Percentiles rank a stretch among this genome's conserved stretches.
Conservation (phyloP, 176 grass and related monocot species). For the Musa troglodytarum region DNA sequence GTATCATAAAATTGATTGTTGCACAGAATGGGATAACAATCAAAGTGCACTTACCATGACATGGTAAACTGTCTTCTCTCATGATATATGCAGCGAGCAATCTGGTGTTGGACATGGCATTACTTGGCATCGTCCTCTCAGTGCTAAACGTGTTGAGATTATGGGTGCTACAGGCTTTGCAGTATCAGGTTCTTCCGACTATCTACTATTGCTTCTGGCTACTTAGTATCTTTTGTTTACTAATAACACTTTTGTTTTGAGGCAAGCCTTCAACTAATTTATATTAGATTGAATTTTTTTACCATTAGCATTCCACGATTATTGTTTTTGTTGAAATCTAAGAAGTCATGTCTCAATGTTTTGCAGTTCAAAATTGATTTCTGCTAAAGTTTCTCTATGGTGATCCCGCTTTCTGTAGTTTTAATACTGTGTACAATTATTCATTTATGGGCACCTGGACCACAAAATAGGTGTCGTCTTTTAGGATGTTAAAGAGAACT, state of each 20-base stretch:
- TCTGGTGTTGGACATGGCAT: constrained; percentile 84
- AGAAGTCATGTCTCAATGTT: not conserved
- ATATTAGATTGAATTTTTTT: too few relatives aligned
- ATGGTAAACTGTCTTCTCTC: not conserved
- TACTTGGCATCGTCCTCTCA: constrained; percentile 55
- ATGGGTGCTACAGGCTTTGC: constrained; percentile 69
- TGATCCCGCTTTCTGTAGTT: not conserved
- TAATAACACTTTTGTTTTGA: too few relatives aligned
- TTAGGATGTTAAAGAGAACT: not conserved
- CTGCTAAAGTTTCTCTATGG: not conserved
- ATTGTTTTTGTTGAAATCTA: not conserved
- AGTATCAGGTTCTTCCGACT: constrained; percentile 54
- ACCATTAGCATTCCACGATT: not conserved
- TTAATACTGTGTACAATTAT: not conserved
- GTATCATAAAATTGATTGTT: not conserved
- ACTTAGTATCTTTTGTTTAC: too few relatives aligned
- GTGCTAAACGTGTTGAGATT: constrained; percentile 59
- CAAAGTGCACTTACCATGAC: not conserved
- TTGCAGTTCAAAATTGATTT: not conserved
- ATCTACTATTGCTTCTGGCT: not conserved
- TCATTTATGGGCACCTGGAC: not conserved
- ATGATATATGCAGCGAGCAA: constrained; percentile 45
- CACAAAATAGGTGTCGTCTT: not conserved
- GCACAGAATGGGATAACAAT: not conserved
- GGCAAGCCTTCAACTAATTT: too few relatives aligned